Base-by-base conservation (phyloP, 2,329 filamentous ascomycete species). In the Drechslerella coelobrocha region DNA sequence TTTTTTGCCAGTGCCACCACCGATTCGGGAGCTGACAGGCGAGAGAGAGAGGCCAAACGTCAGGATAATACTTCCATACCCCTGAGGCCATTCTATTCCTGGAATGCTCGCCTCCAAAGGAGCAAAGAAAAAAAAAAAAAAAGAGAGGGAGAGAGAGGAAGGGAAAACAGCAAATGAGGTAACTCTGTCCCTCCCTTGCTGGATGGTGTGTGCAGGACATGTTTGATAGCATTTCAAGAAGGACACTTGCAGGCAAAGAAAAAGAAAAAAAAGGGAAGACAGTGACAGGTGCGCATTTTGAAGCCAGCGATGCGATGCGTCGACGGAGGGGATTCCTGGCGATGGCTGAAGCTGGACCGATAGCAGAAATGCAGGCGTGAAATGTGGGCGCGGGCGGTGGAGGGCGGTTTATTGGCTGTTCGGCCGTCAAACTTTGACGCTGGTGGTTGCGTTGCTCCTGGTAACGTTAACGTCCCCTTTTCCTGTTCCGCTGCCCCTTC, bases 41-140 rank as follows among this genome's bases (percentile, higher is more conserved):
- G 55, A 55, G 48, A 47, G 51, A 68, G 26, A 8, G n/a, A 17
- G n/a, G n/a, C 9, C 9, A 17, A 34, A 54, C 57, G 29, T 31
- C 29, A 31, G 29, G 29, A 12, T 31, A 12, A 31, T 31, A 31
- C 29, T n/a, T n/a, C n/a, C n/a, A n/a, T 56, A 59, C 65, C 65
- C 65, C 65, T 69, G 65, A 69, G 59, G 57, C 65, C 65, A 69
- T 57, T 62, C 65, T 69, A 69, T 69, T 69, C 65, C 65, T 69
- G 65, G 65, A 69, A 62, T 61, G 41, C 61, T 61, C 51, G 63
- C 56, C 63, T 56, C 51, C 56, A 12, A 31, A 10, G 29, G 27
- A 39, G 50, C 47, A 69, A 29, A n/a, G 26, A 31, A 39, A 57
- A 43, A 21, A 43, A 23, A 56, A 53, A 63, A 55, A n/a, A n/a